Evolutionary conservation across 1,284 basidiomycete genomes (phyloP).

Genomic region (Sparassis latifolia): DNA sequence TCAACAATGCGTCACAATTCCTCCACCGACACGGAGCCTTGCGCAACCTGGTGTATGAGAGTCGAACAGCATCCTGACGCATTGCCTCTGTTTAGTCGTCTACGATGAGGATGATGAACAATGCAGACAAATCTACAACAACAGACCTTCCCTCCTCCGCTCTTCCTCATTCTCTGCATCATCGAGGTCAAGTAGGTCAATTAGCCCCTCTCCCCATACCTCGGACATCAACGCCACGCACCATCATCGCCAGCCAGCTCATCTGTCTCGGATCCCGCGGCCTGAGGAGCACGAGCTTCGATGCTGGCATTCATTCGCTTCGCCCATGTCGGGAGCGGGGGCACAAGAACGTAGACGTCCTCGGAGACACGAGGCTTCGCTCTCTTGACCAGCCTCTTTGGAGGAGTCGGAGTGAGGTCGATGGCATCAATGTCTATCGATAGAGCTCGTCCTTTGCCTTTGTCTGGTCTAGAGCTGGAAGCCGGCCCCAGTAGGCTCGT

Average conservation of each 20-base stretch:
- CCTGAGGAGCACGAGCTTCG: too few species aligned
- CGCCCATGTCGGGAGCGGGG: slow-evolving; percentile 20
- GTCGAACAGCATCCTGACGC: slow-evolving; percentile 9
- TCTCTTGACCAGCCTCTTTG: background rate
- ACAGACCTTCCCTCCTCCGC: slow-evolving; percentile 7
- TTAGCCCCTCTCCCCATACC: background rate
- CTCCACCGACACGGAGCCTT: slow-evolving; percentile 52
- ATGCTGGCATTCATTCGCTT: slow-evolving; percentile 9
- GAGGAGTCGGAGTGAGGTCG: background rate
- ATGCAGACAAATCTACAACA: background rate
- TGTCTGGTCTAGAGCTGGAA: background rate
- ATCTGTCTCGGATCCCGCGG: background rate
- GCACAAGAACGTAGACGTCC: slow-evolving; percentile 9
- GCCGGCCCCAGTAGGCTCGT: background rate
- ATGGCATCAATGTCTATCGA: background rate
- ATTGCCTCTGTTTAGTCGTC: slow-evolving; percentile 8
- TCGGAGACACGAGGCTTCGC: background rate
- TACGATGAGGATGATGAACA: background rate
- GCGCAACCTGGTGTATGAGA: slow-evolving; percentile 40
- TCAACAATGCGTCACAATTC: slow-evolving; percentile 47
- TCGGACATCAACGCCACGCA: slow-evolving; percentile 8
- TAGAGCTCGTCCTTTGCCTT: background rate
- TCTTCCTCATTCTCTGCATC: slow-evolving; percentile 9
- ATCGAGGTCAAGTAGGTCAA: background rate
- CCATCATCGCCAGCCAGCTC: slow-evolving; percentile 13